phyloP scores from a whole-genome alignment of 805 yeast genomes.

The Yarrowia sp. region DNA sequence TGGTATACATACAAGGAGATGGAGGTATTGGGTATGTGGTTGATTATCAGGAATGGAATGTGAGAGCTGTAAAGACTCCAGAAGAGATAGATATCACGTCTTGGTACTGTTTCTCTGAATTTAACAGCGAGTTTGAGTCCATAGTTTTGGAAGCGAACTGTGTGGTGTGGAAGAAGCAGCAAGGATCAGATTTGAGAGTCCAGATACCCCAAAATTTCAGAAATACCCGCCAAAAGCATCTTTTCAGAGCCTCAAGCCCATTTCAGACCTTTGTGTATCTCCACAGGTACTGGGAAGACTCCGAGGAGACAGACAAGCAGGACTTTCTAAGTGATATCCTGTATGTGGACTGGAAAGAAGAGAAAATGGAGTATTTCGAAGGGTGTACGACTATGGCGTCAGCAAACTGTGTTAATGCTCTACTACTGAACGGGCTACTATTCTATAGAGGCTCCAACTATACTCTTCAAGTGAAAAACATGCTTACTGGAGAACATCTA shows the following conservation, averaged over 20 bases:
- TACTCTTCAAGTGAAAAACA: constrained; percentile 12
- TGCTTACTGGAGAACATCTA: constrained; percentile 14
- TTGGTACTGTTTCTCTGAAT: constrained; percentile 18
- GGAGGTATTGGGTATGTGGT: not conserved
- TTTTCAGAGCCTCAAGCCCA: not conserved
- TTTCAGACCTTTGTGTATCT: constrained; percentile 18
- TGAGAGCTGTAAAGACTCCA: not conserved
- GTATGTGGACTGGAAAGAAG: constrained; percentile 16
- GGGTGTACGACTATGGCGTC: constrained; percentile 13
- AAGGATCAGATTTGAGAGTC: not conserved
- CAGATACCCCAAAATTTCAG: not conserved
- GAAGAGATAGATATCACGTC: not conserved
- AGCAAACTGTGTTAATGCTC: not conserved
- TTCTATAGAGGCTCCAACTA: not conserved
- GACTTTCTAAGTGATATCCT: constrained; percentile 12
- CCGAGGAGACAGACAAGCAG: constrained; percentile 15
- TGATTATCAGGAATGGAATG: constrained; percentile 10
- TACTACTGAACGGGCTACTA: constrained; percentile 3
- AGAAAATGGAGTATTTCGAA: not conserved
- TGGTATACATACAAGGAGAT: constrained; percentile 3
- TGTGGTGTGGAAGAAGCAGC: not conserved
- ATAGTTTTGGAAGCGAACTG: not conserved
- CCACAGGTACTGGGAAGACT: constrained; percentile 28
- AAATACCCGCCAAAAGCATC: constrained; percentile 3
- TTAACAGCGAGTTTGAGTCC: constrained; percentile 9